These are phyloP conservation scores for Citrus trifoliata DNA, from an alignment of 345 rosid genomes.

Conservation along the genomic window DNA sequence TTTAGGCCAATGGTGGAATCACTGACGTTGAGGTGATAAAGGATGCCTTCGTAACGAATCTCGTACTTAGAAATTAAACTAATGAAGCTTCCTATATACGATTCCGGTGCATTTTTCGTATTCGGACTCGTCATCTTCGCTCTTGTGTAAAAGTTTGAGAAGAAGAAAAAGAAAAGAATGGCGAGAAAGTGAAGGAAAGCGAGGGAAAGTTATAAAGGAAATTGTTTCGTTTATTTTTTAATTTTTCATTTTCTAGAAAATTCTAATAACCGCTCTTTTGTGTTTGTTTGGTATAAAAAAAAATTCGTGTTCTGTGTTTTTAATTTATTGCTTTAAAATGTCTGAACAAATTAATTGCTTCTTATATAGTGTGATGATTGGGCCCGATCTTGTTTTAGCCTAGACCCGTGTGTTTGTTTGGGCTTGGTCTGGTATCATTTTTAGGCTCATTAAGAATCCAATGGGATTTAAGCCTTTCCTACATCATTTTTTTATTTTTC, in stretches of 20 bases:
- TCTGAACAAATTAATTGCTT: neutral
- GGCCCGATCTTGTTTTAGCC: neutral
- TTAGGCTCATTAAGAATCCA: too few species aligned
- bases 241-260: neutral
- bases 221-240: neutral
- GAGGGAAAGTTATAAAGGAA: neutral
- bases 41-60: conserved; percentile 45
- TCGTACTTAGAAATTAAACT: conserved; percentile 37
- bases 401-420: neutral
- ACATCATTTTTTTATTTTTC: too few species aligned
- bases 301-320: neutral
- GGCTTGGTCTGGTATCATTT: neutral
- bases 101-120: conserved; percentile 17
- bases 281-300: neutral
- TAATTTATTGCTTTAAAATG: neutral
- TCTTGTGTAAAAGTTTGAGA: neutral
- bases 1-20: conserved; percentile 38
- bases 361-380: neutral
- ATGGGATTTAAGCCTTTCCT: too few species aligned
- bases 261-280: neutral
- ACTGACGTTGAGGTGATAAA: conserved; percentile 24
- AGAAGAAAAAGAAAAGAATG: neutral
- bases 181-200: neutral
- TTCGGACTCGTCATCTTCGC: conserved; percentile 23
- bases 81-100: conserved; percentile 37